These are phyloP conservation scores for Teratosphaeria zuluensis DNA, from an alignment of 2,329 filamentous ascomycete genomes.

Conservation along the genomic window DNA sequence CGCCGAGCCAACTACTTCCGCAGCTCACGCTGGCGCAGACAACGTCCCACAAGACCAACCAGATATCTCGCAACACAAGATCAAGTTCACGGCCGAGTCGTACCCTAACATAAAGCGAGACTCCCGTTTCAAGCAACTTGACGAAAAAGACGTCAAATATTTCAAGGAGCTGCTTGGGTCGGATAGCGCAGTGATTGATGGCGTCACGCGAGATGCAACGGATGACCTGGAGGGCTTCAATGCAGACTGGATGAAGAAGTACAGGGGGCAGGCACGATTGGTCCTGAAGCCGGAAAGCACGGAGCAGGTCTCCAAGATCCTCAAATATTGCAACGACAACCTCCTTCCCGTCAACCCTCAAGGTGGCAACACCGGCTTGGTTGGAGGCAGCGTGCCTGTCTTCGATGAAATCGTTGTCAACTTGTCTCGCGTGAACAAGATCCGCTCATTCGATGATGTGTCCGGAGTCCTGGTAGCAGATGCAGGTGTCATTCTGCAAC, in stretches of 20 bases:
- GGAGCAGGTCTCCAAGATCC: slow-evolving; percentile 78
- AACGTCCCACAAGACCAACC: slow-evolving; percentile 17
- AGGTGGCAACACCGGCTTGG: slow-evolving; percentile 91
- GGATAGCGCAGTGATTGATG: slow-evolving; percentile 74
- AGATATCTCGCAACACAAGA: slow-evolving; percentile 28
- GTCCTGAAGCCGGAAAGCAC: slow-evolving; percentile 79
- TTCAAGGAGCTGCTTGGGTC: slow-evolving; percentile 75
- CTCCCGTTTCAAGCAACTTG: slow-evolving; percentile 62
- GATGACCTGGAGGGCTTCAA: slow-evolving; percentile 90
- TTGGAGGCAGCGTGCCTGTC: slow-evolving; percentile 89
- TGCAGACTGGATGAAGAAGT: slow-evolving; percentile 98
- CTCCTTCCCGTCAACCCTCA: slow-evolving; percentile 90
- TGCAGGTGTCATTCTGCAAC: slow-evolving; percentile 83
- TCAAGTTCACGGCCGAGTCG: slow-evolving; percentile 75
- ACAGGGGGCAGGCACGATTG: slow-evolving; percentile 77
- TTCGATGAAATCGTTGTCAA: slow-evolving; percentile 98
- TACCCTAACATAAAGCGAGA: slow-evolving; percentile 79
- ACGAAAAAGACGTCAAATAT: slow-evolving; percentile 66
- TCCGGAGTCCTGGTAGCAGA: slow-evolving; percentile 85
- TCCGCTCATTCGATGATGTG: slow-evolving; percentile 85
- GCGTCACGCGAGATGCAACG: slow-evolving; percentile 60
- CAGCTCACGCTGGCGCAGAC: slow-evolving; percentile 18
- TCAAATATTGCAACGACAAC: slow-evolving; percentile 92
- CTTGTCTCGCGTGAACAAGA: slow-evolving; percentile 79
- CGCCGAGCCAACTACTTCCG: slow-evolving; percentile 15